Evolutionary conservation across 345 rosid species (phyloP), one percentile per base, ranked within the genome.

Genomic region (Erysimum cheiranthoides): DNA sequence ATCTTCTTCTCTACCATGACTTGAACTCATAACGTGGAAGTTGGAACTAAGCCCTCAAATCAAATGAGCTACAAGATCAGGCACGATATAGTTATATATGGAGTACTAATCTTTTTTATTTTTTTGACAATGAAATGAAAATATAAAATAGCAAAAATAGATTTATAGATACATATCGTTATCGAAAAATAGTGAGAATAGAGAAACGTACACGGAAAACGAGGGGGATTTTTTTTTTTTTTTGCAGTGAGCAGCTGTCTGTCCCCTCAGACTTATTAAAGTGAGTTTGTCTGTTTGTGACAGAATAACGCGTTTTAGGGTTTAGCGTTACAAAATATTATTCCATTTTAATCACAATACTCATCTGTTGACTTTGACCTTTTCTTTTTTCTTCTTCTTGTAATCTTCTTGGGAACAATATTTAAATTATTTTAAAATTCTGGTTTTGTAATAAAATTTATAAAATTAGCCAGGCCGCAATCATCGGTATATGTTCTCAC

Each of bases 121-220:
- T n/a, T n/a, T n/a, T n/a, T n/a, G n/a, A n/a, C n/a, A n/a, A n/a
- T n/a, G n/a, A n/a, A n/a, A n/a, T n/a, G n/a, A n/a, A n/a, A n/a
- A n/a, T n/a, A n/a, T n/a, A n/a, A n/a, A n/a, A n/a, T n/a, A n/a
- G n/a, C n/a, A n/a, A n/a, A n/a, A n/a, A n/a, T n/a, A n/a, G n/a
- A n/a, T n/a, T 21, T 21, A 21, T 21, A 40, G 62, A 61, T 68
- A 68, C 1, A 60, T n/a, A 30, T 75, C 39, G 38, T 35, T 42
- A 12, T 61, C 69, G 30, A 8, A 31, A 67, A 47, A 70, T 8
- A 69, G 52, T 17, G 9, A 56, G 74, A 71, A 32, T 30, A 76
- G 0, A 52, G 83, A 86, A 88, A 79, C 85, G 90, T 82, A 71
- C 85, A 86, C 93, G 90, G 84, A 77, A 89, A 80, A 79, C 65